Base-by-base conservation (phyloP, 352 stramenopile species). In the Phytophthora europaea region DNA sequence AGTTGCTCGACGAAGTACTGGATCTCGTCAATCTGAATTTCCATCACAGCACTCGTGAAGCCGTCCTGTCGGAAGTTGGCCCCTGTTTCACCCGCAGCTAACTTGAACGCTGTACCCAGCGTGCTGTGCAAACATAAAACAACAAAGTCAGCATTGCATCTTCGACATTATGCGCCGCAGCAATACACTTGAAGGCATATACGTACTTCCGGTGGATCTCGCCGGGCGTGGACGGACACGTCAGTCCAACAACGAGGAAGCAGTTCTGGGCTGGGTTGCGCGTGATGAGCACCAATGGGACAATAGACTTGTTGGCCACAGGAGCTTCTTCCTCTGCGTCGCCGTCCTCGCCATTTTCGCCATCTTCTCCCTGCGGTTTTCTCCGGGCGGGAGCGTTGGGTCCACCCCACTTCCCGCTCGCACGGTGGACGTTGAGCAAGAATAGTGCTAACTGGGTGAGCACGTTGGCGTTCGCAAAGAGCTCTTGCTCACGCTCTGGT, bases 1-100 rank as follows among this genome's bases (percentile, higher is more conserved):
- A 99, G 79, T 65, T 98, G 94, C 79, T 99, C 97, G 70, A 99
- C 89, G 78, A 99, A 99, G 74, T 94, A 95, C 72, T 98, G 93
- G 61, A 99, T 98, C 79, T 98, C 91, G 54, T 97, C 88, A 56
- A 90, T 96, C 63, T 94, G 87, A 54, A 99, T 98, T 84, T 99
- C 95, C 65, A 99, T 97, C 4, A 99, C 95, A 43, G 97, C 95
- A 58, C 90, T 98, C 64, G 98, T 96, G 76, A 99, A 99, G 61
- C 96, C 95, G 74, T 99, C 96, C 75, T 99, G 97, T 51, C 85
- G 80, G 78, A 98, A 98, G 57, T 92, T 94, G 16, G 92, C 94
- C 48, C 94, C 92, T 40, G 98, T 98, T 52, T 98, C 94, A 10
- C 94, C 91, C 20, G 97, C 97, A 12, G 96, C 95, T 36, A 98